phyloP scores from a whole-genome alignment of 1,139 yeast genomes.

The Saccharomycopsis hybrid region DNA sequence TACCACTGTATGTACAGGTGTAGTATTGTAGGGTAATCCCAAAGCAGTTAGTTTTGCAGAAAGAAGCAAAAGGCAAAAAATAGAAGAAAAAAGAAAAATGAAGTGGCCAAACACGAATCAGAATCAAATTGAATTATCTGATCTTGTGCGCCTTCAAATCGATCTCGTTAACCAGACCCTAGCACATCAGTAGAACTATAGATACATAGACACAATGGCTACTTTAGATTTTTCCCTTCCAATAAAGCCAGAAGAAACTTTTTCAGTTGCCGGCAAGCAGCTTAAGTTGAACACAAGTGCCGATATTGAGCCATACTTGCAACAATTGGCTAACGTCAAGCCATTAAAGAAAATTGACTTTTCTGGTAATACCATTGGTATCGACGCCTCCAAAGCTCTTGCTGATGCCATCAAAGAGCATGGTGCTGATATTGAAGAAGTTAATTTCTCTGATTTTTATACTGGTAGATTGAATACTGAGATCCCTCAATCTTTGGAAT shows the following conservation, averaged over 20 bases:
- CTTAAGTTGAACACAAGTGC: constrained; percentile 64
- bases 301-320: constrained; percentile 65
- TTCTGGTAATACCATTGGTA: constrained; percentile 91
- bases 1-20: no score
- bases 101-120: no score
- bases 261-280: constrained; percentile 70
- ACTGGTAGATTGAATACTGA: constrained; percentile 94
- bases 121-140: no score
- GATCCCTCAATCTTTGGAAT: constrained; percentile 76
- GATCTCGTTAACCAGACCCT: no score
- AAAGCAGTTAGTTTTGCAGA: no score
- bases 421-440: constrained; percentile 44
- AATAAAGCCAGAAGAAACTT: constrained; percentile 30
- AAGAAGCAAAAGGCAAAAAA: no score
- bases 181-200: background rate
- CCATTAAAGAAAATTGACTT: constrained; percentile 61
- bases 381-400: constrained; percentile 73
- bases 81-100: no score
- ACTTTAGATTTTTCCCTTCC: constrained; percentile 29
- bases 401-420: constrained; percentile 49
- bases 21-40: no score
- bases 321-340: constrained; percentile 40
- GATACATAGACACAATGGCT: constrained; percentile 28
- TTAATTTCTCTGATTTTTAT: constrained; percentile 85
- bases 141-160: no score